Evolutionary conservation across 2,329 filamentous ascomycete genomes (phyloP).

Genomic region (Colletotrichum sublineola): DNA sequence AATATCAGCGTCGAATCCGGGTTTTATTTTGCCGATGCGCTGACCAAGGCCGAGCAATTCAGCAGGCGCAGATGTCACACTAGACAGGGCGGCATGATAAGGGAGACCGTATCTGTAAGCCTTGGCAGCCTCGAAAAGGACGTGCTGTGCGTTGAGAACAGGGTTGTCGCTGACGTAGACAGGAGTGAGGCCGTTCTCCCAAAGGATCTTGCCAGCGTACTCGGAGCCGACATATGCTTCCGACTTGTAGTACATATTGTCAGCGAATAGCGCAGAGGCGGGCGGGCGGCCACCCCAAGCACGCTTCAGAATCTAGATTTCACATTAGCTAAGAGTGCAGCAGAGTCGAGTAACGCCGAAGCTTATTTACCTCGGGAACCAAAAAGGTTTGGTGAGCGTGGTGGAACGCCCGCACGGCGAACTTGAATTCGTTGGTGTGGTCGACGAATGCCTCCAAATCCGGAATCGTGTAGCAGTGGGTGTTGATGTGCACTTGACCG

Average conservation of each 20-base stretch:
- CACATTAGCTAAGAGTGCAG: slow-evolving; percentile 19
- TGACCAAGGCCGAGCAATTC: slow-evolving; percentile 69
- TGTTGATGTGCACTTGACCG: slow-evolving; percentile 77
- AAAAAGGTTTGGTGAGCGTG: slow-evolving; percentile 77
- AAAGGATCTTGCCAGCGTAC: slow-evolving; percentile 75
- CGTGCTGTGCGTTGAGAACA: slow-evolving; percentile 77
- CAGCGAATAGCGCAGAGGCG: slow-evolving; percentile 75
- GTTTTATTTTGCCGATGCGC: slow-evolving; percentile 71
- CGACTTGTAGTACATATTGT: slow-evolving; percentile 80
- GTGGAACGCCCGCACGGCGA: slow-evolving; percentile 75
- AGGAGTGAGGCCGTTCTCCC: slow-evolving; percentile 73
- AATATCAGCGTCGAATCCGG: slow-evolving; percentile 72
- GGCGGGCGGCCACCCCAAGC: slow-evolving; percentile 67
- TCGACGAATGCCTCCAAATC: slow-evolving; percentile 78
- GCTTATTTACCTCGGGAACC: slow-evolving; percentile 70
- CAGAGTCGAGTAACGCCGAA: not conserved
- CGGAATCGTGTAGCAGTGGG: slow-evolving; percentile 78
- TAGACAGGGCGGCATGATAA: slow-evolving; percentile 70
- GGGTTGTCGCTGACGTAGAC: slow-evolving; percentile 81
- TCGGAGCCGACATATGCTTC: slow-evolving; percentile 76
- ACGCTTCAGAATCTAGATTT: slow-evolving; percentile 64
- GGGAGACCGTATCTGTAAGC: slow-evolving; percentile 71
- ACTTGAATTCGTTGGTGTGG: slow-evolving; percentile 80
- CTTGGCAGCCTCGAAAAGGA: slow-evolving; percentile 75
- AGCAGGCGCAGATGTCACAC: slow-evolving; percentile 71